Evolutionary conservation across 75 land plant genomes (phyloP).

Genomic region (Picea sitchensis): DNA sequence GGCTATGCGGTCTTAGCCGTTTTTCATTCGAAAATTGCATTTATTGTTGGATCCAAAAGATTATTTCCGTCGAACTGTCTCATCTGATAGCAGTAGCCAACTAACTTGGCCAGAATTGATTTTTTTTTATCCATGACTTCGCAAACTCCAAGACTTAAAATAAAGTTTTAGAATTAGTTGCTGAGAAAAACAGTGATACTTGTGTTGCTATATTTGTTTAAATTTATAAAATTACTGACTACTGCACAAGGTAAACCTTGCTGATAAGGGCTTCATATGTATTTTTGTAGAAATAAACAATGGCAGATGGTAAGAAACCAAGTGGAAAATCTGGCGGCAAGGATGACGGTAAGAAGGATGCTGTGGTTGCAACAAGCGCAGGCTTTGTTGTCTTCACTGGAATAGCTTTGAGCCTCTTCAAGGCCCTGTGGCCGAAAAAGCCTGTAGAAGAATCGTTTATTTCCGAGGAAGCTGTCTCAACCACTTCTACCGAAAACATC

Average conservation of each 20-base stretch:
- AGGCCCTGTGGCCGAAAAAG: constrained; percentile 5
- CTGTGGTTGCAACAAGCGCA: background rate
- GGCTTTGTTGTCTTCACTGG: constrained; percentile 10
- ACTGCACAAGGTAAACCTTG: background rate
- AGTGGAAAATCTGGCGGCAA: background rate
- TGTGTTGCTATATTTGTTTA: background rate
- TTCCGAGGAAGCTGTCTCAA: background rate
- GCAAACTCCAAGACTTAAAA: background rate
- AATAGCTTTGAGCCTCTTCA: constrained; percentile 3
- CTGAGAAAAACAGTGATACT: background rate
- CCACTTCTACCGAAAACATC: background rate
- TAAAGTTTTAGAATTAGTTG: background rate
- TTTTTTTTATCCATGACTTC: background rate
- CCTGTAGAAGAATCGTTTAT: background rate
- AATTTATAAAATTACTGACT: too few relatives aligned
- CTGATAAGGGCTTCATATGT: background rate
- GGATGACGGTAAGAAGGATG: background rate
- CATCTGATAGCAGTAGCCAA: too few relatives aligned
- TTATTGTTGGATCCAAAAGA: too few relatives aligned
- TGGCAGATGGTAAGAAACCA: constrained; percentile 4
- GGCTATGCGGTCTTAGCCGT: too few relatives aligned
- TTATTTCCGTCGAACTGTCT: too few relatives aligned
- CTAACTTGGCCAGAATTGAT: too few relatives aligned
- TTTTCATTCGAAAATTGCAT: too few relatives aligned
- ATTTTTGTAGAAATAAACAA: background rate